Evolutionary conservation across 257 asterid species (phyloP), one percentile per base, ranked within the genome.

Genomic region (Solanum virginianum): DNA sequence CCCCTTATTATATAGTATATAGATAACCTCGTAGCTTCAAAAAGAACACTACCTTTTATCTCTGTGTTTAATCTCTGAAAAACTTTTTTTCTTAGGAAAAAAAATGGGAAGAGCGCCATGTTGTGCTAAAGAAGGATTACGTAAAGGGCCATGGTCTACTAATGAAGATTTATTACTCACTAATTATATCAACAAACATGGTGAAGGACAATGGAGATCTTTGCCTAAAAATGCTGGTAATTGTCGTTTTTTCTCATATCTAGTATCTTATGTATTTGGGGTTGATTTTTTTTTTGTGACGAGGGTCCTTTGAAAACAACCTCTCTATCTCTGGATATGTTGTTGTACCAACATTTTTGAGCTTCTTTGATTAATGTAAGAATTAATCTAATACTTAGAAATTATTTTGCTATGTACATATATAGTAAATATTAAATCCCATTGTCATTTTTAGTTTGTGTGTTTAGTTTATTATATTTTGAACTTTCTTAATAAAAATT

Each of bases 171-270:
- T n/a, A 7, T 45, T 89, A 80, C 90, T 92, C 71, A 86, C 88
- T 39, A 80, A 85, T 69, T 91, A 87, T 83, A 89, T 92, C 45
- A 93, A 87, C 24, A 54, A 85, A 82, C 53, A 92, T 86, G 95
- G 95, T 83, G 93, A 90, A 85, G 94, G 94, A 80, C 92, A 90
- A 74, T 92, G 95, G 95, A 85, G 92, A 87, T 85, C 92, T 84
- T 86, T 92, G 68, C 95, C 95, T 65, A 86, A 84, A 7, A 90
- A 87, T 84, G 94, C 94, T 71, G 95, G 95, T 92, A 87, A 32
- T 3, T 24, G 1, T 14, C 9, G 41, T 9, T 51, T 49, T 7
- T 10, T 6, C 4, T 45, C 10, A n/a, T 7, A 22, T 14, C 14
- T 36, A 5, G 6, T 3, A 36, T 36, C 5, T 36, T 36, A 4